Base-by-base conservation (phyloP, 495 filamentous ascomycete species). In the Aspergillus cristatus region DNA sequence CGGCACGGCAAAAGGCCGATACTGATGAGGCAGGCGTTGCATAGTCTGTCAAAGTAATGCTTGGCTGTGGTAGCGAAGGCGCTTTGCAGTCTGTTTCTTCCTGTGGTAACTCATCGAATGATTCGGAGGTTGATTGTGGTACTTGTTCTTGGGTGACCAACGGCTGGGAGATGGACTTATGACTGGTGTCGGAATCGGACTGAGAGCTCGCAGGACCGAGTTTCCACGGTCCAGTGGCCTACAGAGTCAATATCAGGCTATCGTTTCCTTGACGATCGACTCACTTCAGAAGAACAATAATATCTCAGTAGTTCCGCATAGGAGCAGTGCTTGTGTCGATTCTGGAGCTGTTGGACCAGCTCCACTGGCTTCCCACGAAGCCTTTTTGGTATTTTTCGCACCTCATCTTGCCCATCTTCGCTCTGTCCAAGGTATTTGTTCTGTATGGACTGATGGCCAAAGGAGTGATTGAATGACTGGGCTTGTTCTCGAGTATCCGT, bases 1-100 rank as follows among this genome's bases (percentile, higher is more conserved):
- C 78, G 6, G 86, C 80, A 37, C 82, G 79, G 51, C 88, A 94
- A 51, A 94, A 97, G 3, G 90, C 84, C 4, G 91, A 94, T 8
- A 96, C 78, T 14, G 75, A 69, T 0, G 82, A 63, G 3, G 65
- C 41, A 1, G 86, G 74, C 5, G 79, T 88, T 2, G 87, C 84
- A 43, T 86, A 68, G 25, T 84, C 81, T 13, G 78, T 75, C 20
- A 94, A 66, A 35, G 54, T 61, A 26, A 43, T 2, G 16, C 60
- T 57, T 29, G 41, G 54, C 17, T 38, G 36, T 28, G 40, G 26
- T 18, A 42, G 26, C 18, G 34, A 15, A 22, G 28, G 8, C 32
- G 20, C 4, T 24, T 24, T 24, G 20, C 20, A 8, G 20, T 24
- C 20, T 24, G n/a, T n/a, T n/a, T n/a, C n/a, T n/a, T n/a, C n/a